These are phyloP conservation scores for Phylloporus sp. DNA, from an alignment of 1,284 basidiomycete genomes.

Conservation along the genomic window DNA sequence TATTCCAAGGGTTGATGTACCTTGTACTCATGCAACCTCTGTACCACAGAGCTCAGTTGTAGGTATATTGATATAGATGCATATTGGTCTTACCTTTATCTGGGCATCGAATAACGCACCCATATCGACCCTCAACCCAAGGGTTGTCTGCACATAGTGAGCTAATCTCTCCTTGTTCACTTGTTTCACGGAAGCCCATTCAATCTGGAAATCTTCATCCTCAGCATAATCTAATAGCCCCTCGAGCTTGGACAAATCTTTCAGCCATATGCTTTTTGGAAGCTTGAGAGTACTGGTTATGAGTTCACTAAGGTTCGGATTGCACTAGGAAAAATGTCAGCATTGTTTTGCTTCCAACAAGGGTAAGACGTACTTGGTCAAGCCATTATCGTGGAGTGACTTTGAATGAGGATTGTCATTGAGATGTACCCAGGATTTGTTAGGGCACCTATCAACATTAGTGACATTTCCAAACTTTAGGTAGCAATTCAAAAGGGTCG, in stretches of 20 bases:
- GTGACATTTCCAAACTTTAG: conserved; percentile 79
- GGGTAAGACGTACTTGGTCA: conserved; percentile 57
- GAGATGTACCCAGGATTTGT: conserved; percentile 16
- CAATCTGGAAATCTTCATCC: conserved; percentile 71
- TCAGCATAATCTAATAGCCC: conserved; percentile 70
- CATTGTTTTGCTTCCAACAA: not conserved
- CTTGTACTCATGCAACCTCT: conserved; percentile 90
- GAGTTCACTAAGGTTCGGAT: conserved; percentile 81
- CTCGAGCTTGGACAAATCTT: conserved; percentile 74
- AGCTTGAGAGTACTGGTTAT: conserved; percentile 82
- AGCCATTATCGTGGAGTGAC: conserved; percentile 89
- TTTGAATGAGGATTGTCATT: conserved; percentile 29
- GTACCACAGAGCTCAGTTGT: conserved; percentile 5
- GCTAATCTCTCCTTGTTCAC: conserved; percentile 87
- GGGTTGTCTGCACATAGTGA: conserved; percentile 72
- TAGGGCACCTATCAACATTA: conserved; percentile 72
- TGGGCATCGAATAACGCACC: conserved; percentile 93
- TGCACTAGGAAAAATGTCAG: conserved; percentile 59
- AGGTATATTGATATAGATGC: not conserved
- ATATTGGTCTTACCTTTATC: conserved; percentile 65
- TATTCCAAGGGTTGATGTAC: conserved; percentile 37
- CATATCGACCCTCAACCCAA: conserved; percentile 78
- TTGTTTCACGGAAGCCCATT: conserved; percentile 85
- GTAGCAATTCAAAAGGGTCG: not conserved
- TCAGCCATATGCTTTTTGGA: conserved; percentile 79